A percentile compares a stretch with the other conserved stretches of the same genome.
These are phyloP conservation scores for Trichoderma orchidacearum DNA, from an alignment of 495 filamentous ascomycete genomes.

Conservation along the genomic window DNA sequence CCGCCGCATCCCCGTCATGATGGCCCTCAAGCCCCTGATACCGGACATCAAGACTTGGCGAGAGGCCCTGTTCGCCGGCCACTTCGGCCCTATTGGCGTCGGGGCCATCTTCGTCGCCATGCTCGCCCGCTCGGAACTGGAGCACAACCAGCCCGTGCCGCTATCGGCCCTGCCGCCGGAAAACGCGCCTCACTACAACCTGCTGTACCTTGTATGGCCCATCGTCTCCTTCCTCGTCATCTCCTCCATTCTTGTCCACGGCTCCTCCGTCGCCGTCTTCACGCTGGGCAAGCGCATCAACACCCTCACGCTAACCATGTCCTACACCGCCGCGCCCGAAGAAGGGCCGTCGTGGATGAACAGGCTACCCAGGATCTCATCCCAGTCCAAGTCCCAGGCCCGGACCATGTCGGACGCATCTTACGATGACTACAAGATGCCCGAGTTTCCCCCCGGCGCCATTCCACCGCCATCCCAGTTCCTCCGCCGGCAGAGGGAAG, in stretches of 20 bases:
- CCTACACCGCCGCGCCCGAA: constrained; percentile 80
- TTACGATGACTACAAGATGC: constrained; percentile 38
- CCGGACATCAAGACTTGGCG: constrained; percentile 98
- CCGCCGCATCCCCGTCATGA: constrained; percentile 92
- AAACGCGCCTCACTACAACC: constrained; percentile 42
- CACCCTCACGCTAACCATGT: constrained; percentile 87
- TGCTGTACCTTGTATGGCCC: constrained; percentile 85
- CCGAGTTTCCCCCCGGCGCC: constrained; percentile 61
- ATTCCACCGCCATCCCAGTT: constrained; percentile 69
- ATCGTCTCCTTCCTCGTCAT: constrained; percentile 92
- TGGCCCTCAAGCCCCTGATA: constrained; percentile 81
- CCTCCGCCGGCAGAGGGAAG: constrained; percentile 66
- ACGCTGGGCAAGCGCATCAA: constrained; percentile 98
- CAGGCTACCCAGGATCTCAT: constrained; percentile 78
- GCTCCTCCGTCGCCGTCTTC: constrained; percentile 95
- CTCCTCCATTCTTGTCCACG: constrained; percentile 87
- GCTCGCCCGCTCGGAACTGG: constrained; percentile 77
- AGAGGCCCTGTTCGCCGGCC: constrained; percentile 92
- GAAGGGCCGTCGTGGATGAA: constrained; percentile 93
- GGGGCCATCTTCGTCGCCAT: constrained; percentile 95
- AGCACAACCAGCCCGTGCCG: constrained; percentile 58
- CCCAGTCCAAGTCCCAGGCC: constrained; percentile 76
- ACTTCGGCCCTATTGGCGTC: constrained; percentile 97
- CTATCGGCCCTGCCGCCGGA: constrained; percentile 41
- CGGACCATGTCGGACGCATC: constrained; percentile 45